phyloP scores from a whole-genome alignment of 2,329 filamentous ascomycete genomes.

The Trichoderma sp. region DNA sequence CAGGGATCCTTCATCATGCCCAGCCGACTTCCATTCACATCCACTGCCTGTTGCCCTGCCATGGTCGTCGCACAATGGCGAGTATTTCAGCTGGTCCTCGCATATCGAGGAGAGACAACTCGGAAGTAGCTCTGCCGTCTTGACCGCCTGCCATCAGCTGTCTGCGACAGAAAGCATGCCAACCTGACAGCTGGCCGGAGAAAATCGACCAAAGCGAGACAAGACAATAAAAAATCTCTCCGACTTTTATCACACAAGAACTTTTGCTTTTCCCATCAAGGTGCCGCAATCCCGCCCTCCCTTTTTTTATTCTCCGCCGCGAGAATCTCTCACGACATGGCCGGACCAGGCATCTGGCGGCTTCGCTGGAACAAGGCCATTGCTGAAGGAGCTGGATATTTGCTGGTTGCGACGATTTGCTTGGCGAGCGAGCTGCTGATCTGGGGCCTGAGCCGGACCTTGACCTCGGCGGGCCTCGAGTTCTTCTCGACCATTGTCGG shows the following conservation, averaged over 20 bases:
- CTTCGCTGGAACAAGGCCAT: slow-evolving; percentile 22
- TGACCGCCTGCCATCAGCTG: slow-evolving; percentile 28
- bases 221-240: not conserved
- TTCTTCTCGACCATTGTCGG: slow-evolving; percentile 53
- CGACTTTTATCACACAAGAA: not conserved
- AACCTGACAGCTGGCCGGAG: slow-evolving; percentile 15
- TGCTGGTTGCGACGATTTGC: slow-evolving; percentile 42
- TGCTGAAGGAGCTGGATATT: slow-evolving; percentile 30
- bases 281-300: slow-evolving; percentile 8
- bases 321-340: slow-evolving; percentile 16
- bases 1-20: not conserved
- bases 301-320: not conserved
- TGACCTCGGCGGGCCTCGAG: slow-evolving; percentile 39
- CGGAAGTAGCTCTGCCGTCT: slow-evolving; percentile 32
- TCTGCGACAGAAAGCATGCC: slow-evolving; percentile 31
- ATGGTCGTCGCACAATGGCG: slow-evolving; percentile 16
- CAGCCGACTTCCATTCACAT: slow-evolving; percentile 18
- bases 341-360: slow-evolving; percentile 25
- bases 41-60: not conserved
- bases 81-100: not conserved
- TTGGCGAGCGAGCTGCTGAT: slow-evolving; percentile 49
- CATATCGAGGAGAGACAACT: slow-evolving; percentile 27
- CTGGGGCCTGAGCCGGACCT: slow-evolving; percentile 44
- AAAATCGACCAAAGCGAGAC: slow-evolving; percentile 1
- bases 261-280: not conserved